A percentile compares a stretch with the other conserved stretches of the same genome.
Conservation (phyloP, 2,329 filamentous ascomycete species). For the Diaporthe vexans region DNA sequence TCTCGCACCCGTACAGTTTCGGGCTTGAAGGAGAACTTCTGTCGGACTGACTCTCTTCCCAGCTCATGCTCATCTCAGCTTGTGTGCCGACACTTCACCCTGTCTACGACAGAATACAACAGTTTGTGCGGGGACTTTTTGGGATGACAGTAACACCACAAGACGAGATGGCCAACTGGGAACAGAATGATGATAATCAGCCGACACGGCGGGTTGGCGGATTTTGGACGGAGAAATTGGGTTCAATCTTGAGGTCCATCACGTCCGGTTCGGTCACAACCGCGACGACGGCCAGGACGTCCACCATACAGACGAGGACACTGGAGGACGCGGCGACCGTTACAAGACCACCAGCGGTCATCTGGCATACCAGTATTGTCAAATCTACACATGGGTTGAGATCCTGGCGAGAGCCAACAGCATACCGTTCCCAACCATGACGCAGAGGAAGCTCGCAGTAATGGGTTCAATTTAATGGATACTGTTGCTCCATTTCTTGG, state of each 20-base stretch:
- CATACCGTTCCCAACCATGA: neutral
- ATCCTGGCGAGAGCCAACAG: neutral
- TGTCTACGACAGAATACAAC: constrained; percentile 21
- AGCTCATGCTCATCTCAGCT: constrained; percentile 25
- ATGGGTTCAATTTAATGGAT: neutral
- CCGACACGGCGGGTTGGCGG: neutral
- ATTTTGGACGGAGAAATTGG: constrained; percentile 11
- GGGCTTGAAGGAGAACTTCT: too few relatives aligned
- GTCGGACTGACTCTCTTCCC: neutral
- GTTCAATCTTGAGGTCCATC: constrained; percentile 13
- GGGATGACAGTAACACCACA: neutral
- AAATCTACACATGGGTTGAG: constrained; percentile 9
- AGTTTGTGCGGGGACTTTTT: neutral
- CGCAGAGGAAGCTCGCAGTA: neutral
- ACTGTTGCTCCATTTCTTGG: neutral
- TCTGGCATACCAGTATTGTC: constrained; percentile 21
- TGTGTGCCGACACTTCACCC: constrained; percentile 25
- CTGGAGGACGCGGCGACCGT: constrained; percentile 20
- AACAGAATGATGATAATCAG: neutral
- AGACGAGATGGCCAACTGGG: neutral
- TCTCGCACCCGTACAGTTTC: neutral
- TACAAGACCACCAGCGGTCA: constrained; percentile 3
- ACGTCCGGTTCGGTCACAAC: neutral
- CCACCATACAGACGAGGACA: constrained; percentile 19
- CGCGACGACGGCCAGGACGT: neutral